A percentile compares a stretch with the other conserved stretches of the same genome.
Conservation (phyloP, 495 filamentous ascomycete species). For the Halenospora varia region DNA sequence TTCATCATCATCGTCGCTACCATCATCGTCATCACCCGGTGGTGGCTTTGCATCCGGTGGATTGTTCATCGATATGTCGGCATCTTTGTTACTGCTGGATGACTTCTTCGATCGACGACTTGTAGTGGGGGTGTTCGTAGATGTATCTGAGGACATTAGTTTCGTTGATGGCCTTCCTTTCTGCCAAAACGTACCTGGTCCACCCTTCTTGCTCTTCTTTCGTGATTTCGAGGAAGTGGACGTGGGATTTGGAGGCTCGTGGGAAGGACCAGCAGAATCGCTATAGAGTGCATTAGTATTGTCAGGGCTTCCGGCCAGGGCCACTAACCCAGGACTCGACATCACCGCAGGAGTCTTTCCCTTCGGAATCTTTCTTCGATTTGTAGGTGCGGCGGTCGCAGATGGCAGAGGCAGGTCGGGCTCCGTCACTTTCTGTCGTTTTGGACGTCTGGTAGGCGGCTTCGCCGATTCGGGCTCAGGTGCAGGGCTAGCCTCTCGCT, state of each 20-base stretch:
- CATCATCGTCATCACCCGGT: slow-evolving; percentile 45
- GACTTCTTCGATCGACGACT: slow-evolving; percentile 24
- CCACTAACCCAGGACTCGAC: slow-evolving; percentile 75
- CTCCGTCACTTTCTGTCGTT: slow-evolving; percentile 42
- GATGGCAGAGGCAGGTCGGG: slow-evolving; percentile 22
- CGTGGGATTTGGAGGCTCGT: slow-evolving; percentile 20
- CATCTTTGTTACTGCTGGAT: slow-evolving; percentile 20
- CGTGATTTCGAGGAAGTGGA: slow-evolving; percentile 51
- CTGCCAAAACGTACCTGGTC: slow-evolving; percentile 34
- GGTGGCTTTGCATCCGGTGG: slow-evolving; percentile 39
- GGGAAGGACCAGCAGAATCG: slow-evolving; percentile 32
- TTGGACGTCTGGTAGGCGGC: slow-evolving; percentile 45
- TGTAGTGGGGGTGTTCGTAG: slow-evolving; percentile 16
- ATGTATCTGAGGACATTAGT: neutral
- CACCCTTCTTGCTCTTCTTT: slow-evolving; percentile 59
- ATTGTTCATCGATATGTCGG: slow-evolving; percentile 19
- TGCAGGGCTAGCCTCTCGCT: slow-evolving; percentile 36
- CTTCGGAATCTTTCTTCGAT: slow-evolving; percentile 51
- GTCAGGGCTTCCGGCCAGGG: slow-evolving; percentile 16
- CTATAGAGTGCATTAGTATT: slow-evolving; percentile 16
- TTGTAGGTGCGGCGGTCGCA: slow-evolving; percentile 29
- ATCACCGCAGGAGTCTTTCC: slow-evolving; percentile 64
- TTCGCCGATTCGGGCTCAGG: slow-evolving; percentile 41
- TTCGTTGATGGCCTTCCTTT: slow-evolving; percentile 3
- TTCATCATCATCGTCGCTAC: slow-evolving; percentile 43